Evolutionary conservation across 2,329 filamentous ascomycete species (phyloP).

Genomic region (Phaeosphaeriaceae sp.): DNA sequence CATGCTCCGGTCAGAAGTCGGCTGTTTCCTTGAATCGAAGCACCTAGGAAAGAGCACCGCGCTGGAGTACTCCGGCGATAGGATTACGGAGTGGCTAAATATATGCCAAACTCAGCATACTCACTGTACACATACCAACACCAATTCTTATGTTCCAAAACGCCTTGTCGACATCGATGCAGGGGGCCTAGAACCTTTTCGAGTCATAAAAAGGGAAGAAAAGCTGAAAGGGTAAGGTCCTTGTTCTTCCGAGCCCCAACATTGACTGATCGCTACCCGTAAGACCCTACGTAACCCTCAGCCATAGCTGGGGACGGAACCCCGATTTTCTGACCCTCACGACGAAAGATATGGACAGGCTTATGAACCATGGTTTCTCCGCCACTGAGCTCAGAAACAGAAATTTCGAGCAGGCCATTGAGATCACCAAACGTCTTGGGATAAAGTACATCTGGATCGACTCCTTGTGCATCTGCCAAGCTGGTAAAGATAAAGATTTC

Average conservation of each 20-base stretch:
- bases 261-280: too few relatives aligned
- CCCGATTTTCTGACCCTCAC: not conserved
- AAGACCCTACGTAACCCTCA: not conserved
- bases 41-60: not conserved
- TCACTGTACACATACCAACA: not conserved
- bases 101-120: not conserved
- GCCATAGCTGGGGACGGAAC: not conserved
- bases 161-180: not conserved
- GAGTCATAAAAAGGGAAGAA: not conserved
- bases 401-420: constrained; percentile 1
- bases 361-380: not conserved
- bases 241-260: too few relatives aligned
- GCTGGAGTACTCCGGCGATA: not conserved
- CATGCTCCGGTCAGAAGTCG: not conserved
- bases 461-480: not conserved
- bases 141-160: not conserved
- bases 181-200: not conserved
- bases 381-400: not conserved
- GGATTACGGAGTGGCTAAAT: not conserved
- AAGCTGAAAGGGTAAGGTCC: not conserved
- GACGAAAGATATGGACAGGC: not conserved
- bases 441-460: constrained; percentile 1
- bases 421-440: not conserved
- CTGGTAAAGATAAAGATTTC: not conserved
- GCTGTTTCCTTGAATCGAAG: not conserved